These are phyloP conservation scores for Phialocephala sp. DNA, from an alignment of 2,329 filamentous ascomycete species.

Conservation along the genomic window DNA sequence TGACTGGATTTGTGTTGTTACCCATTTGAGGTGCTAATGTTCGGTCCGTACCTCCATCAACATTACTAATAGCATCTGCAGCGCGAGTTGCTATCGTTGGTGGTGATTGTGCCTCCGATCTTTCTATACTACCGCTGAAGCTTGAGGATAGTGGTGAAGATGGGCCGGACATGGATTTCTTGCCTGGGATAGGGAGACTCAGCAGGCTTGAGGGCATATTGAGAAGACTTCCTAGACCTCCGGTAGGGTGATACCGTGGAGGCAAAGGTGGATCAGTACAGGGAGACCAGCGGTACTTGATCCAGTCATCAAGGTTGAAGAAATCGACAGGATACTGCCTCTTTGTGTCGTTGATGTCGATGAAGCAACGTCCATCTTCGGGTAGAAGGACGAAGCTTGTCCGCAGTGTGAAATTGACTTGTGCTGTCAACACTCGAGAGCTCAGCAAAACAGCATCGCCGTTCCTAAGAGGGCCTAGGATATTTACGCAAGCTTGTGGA, in stretches of 20 bases:
- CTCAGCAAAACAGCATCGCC: slow-evolving; percentile 93
- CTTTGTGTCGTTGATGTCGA: slow-evolving; percentile 73
- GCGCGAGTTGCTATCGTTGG: slow-evolving; percentile 36
- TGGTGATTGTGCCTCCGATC: slow-evolving; percentile 13
- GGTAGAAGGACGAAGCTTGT: slow-evolving; percentile 87
- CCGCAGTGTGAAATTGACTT: slow-evolving; percentile 90
- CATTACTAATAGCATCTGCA: slow-evolving; percentile 34
- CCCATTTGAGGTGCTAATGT: slow-evolving; percentile 38
- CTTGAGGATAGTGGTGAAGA: slow-evolving; percentile 26
- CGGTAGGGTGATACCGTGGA: slow-evolving; percentile 49
- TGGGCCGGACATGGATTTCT: slow-evolving; percentile 35
- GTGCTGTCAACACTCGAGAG: slow-evolving; percentile 86
- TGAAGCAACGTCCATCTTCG: slow-evolving; percentile 85
- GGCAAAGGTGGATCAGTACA: slow-evolving; percentile 73
- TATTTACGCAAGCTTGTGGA: slow-evolving; percentile 87
- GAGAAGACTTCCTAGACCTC: slow-evolving; percentile 47
- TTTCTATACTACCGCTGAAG: slow-evolving; percentile 33
- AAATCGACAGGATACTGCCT: slow-evolving; percentile 86
- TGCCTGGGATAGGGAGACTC: slow-evolving; percentile 40
- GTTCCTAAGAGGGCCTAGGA: slow-evolving; percentile 85
- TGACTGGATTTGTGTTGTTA: slow-evolving; percentile 32
- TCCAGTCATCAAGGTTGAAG: slow-evolving; percentile 80
- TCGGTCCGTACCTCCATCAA: slow-evolving; percentile 38
- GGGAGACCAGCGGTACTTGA: slow-evolving; percentile 77
- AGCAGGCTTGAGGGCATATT: slow-evolving; percentile 33